Percentiles rank a stretch among this genome's conserved stretches.
Evolutionary conservation across 2,329 filamentous ascomycete species (phyloP).

Genomic region (Fusarium stilboides): DNA sequence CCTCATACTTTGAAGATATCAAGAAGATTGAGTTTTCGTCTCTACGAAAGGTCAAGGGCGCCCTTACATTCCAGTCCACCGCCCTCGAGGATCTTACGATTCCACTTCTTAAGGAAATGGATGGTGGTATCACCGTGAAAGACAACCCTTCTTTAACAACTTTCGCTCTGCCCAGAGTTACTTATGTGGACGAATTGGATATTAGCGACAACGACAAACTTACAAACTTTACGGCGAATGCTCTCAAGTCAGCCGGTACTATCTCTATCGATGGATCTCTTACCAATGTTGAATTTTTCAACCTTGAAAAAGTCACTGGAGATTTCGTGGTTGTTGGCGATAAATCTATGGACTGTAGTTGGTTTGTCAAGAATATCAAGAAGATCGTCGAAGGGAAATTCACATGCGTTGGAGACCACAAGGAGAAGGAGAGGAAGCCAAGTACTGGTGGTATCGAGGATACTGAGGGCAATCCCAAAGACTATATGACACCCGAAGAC

Average conservation of each 20-base stretch:
- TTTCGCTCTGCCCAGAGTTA: slow-evolving; percentile 46
- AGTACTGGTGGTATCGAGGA: slow-evolving; percentile 50
- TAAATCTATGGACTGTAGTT: slow-evolving; percentile 51
- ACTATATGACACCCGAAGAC: slow-evolving; percentile 44
- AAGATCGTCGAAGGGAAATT: slow-evolving; percentile 48
- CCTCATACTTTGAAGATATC: slow-evolving; percentile 41
- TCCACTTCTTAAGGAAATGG: slow-evolving; percentile 45
- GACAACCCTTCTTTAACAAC: slow-evolving; percentile 45
- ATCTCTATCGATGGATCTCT: slow-evolving; percentile 47
- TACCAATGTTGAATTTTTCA: slow-evolving; percentile 50
- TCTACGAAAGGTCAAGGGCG: slow-evolving; percentile 44
- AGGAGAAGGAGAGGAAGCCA: slow-evolving; percentile 46
- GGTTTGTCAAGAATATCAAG: slow-evolving; percentile 50
- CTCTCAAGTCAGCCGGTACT: slow-evolving; percentile 46
- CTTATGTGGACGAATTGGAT: slow-evolving; percentile 41
- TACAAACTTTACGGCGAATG: slow-evolving; percentile 50
- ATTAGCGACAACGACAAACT: slow-evolving; percentile 46
- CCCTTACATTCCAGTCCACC: slow-evolving; percentile 45
- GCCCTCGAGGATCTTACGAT: slow-evolving; percentile 43
- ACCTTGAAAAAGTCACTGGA: slow-evolving; percentile 46
- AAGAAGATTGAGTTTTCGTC: slow-evolving; percentile 45
- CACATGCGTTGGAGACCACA: slow-evolving; percentile 46
- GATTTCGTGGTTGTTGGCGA: slow-evolving; percentile 48
- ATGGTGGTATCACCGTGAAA: slow-evolving; percentile 47
- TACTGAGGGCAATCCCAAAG: slow-evolving; percentile 46